Conservation (phyloP, 2,329 filamentous ascomycete genomes). For the Aurifilum marmelostoma region DNA sequence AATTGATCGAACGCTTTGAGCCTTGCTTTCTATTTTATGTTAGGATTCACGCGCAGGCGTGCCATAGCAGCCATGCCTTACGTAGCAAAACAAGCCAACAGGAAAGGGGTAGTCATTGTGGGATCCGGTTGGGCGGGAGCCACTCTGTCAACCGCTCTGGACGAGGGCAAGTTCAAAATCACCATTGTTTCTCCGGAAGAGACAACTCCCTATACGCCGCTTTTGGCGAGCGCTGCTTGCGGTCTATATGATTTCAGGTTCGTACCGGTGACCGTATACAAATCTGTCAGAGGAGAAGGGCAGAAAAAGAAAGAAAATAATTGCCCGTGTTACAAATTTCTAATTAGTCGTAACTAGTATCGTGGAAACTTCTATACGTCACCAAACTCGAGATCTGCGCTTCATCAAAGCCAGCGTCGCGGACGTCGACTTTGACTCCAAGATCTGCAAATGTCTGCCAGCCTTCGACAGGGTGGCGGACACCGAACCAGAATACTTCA, state of each 20-base stretch:
- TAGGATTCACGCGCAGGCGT: conserved; percentile 4
- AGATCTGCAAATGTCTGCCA: conserved; percentile 17
- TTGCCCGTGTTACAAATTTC: not conserved
- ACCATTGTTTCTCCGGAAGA: conserved; percentile 24
- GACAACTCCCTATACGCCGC: conserved; percentile 24
- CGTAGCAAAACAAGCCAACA: conserved; percentile 20
- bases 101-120: conserved; percentile 21
- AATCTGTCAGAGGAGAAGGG: not conserved
- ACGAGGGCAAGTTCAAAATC: conserved; percentile 24
- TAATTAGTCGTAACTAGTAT: conserved; percentile 9
- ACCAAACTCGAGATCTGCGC: conserved; percentile 17
- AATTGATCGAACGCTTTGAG: not conserved
- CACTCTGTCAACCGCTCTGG: conserved; percentile 21
- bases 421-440: conserved; percentile 22
- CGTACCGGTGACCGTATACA: not conserved
- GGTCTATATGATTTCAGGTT: conserved; percentile 26
- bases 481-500: conserved; percentile 9
- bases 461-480: conserved; percentile 16
- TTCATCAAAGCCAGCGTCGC: conserved; percentile 24
- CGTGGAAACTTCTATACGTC: conserved; percentile 22
- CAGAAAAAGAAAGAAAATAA: not conserved
- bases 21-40: not conserved
- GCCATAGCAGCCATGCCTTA: conserved; percentile 17
- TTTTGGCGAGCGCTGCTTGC: conserved; percentile 24
- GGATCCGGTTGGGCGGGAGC: conserved; percentile 24